Base-by-base conservation (phyloP, 331 rosid species). In the Rosa hybrid region DNA sequence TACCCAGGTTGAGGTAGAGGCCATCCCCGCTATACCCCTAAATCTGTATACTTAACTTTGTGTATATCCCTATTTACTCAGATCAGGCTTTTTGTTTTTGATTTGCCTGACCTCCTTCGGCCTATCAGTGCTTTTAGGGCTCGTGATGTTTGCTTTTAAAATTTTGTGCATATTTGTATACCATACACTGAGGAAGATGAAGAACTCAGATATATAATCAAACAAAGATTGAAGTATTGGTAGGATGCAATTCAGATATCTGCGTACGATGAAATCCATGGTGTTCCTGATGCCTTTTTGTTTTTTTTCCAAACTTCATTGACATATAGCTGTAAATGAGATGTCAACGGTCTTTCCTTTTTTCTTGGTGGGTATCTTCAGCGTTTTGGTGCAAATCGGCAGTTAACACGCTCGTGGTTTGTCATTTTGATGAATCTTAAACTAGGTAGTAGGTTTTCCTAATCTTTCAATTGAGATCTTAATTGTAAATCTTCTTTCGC, bases 61-160 rank as follows among this genome's bases (percentile, higher is more conserved):
- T 88, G 86, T 81, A 74, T 30, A 76, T 86, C 63, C 27, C 74
- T 20, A 50, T 70, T 63, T 34, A 48, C 76, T 62, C 70, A 63
- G 86, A 83, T 83, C 82, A 12, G 86, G 80, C 84, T 25, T 88
- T 87, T 81, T 79, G 86, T 84, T 87, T 62, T 76, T 70, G 80
- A 60, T 75, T 77, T 80, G 90, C 88, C 87, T 12, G 82, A 59
- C 87, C 92, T 23, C 20, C 72, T 57, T 8, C 46, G 6, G 56
- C 54, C 69, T 41, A 5, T 59, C 3, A 34, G 39, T 63, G 23
- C 30, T 59, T 56, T 41, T 59, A 21, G 70, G 70, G 78, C 56
- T 3, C 56, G 3, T 62, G 60, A 59, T 20, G 18, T 59, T 23
- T 76, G 71, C 72, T 20, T 45, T 10, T 5, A 20, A 18, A 20